Base-by-base conservation (phyloP, 805 yeast genomes). In the Sugiyamaella mastotermitis region DNA sequence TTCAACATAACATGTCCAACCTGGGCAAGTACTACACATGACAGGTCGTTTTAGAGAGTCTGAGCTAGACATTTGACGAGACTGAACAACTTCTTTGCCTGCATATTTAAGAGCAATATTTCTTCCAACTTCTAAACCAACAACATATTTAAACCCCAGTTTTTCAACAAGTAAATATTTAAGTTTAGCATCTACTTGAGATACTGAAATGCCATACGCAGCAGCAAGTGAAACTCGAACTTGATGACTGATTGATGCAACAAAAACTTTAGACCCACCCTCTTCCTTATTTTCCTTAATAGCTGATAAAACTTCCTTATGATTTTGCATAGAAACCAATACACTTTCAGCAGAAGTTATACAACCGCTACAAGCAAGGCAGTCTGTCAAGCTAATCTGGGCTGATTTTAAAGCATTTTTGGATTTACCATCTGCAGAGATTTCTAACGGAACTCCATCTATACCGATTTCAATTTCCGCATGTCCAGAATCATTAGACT, bases 341-440 rank as follows among this genome's bases (percentile, higher is more conserved):
- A 92, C 86, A 46, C 90, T 95, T 56, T 92, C 98, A n/a, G 96
- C 94, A 3, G 95, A 83, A 0, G 98, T 92, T 38, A 92, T 86
- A 59, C 98, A 92, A 0, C 98, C 98, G 6, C 94, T 78, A 56
- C 98, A 92, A 0, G 98, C 98, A 38, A 92, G 66, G 61, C 98
- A 92, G 64, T 92, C 98, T 14, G 87, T 80, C 35, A 92, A 63
- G 1, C 92, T 82, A 33, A 92, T 90, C 47, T 83, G 90, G 0
- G 97, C 97, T 37, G 86, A 78, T 19, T 80, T 71, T 5, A 86
- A 64, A 14, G 66, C 64, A 79, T 45, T 48, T 11, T 43, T 44
- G 3, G 45, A 41, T 16, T 38, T 41, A 17, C 44, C 44, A 17
- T 41, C 42, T 13, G 20, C 16, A 8, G 41, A 15, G 9, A 48